A percentile compares a stretch with the other conserved stretches of the same genome.
Conservation (phyloP, 208 protist genomes). For the Leishmania gerbilli region DNA sequence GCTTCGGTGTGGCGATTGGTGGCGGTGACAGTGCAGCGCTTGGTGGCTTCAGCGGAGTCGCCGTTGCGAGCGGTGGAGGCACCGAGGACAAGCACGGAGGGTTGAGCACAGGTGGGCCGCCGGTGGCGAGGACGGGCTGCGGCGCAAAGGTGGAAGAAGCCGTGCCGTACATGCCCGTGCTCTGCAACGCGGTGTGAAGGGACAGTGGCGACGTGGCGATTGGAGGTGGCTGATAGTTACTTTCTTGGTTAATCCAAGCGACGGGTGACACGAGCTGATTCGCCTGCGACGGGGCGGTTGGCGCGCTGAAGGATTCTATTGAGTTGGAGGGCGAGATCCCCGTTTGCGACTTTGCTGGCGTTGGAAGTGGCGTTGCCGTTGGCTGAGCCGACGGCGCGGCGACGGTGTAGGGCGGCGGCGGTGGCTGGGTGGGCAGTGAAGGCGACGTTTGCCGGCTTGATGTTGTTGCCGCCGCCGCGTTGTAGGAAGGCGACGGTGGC, state of each 20-base stretch:
- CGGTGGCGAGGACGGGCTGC: conserved; percentile 9
- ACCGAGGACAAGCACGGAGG: conserved; percentile 2
- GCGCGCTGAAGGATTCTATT: not conserved
- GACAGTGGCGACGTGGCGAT: conserved; percentile 3
- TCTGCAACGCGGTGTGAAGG: not conserved
- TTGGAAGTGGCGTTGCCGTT: not conserved
- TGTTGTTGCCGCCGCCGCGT: not conserved
- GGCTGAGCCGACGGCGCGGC: not conserved
- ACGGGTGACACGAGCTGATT: conserved; percentile 11
- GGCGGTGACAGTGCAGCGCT: conserved; percentile 13
- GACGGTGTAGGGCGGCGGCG: conserved; percentile 1
- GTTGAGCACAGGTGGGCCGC: not conserved
- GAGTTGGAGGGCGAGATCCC: not conserved
- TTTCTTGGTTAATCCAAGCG: conserved; percentile 11
- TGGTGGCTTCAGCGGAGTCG: conserved; percentile 14
- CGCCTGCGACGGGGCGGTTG: not conserved
- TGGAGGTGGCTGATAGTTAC: not conserved
- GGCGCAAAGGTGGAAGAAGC: not conserved
- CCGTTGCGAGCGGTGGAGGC: conserved; percentile 12
- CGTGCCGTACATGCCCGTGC: not conserved
- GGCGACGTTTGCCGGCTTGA: not conserved
- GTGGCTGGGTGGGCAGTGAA: not conserved
- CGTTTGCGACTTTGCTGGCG: not conserved
- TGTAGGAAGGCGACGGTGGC: conserved; percentile 8
- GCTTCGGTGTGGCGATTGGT: not conserved